Conservation (phyloP, 1,284 basidiomycete species). For the Austropuccinia psidii region DNA sequence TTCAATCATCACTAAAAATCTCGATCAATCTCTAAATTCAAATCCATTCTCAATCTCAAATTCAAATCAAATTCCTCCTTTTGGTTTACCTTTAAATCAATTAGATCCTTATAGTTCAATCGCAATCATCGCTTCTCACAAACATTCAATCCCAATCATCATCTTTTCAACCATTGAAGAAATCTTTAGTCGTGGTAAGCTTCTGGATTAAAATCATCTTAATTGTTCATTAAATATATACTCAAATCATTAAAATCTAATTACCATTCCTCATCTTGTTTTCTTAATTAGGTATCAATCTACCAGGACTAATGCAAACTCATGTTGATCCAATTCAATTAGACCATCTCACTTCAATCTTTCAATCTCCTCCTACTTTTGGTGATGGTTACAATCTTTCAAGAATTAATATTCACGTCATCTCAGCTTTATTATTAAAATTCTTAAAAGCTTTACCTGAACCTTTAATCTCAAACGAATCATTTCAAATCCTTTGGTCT, state of each 20-base stretch:
- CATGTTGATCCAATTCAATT: conserved; percentile 45
- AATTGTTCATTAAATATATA: background rate
- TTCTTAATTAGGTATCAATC: conserved; percentile 43
- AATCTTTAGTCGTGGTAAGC: conserved; percentile 47
- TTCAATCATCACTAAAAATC: no score
- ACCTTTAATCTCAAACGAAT: conserved; percentile 45
- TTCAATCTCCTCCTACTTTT: conserved; percentile 46
- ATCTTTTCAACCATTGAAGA: conserved; percentile 48
- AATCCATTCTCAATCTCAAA: no score
- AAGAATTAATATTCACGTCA: conserved; percentile 55
- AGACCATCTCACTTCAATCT: conserved; percentile 45
- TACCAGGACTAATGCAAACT: conserved; percentile 46
- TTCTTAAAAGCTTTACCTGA: conserved; percentile 57
- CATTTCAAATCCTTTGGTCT: conserved; percentile 45
- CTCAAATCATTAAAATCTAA: background rate
- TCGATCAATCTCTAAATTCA: no score
- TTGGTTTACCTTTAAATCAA: conserved; percentile 6
- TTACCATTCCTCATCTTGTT: background rate
- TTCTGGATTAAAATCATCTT: background rate
- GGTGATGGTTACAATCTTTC: conserved; percentile 50
- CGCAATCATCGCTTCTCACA: conserved; percentile 46
- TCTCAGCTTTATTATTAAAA: conserved; percentile 57
- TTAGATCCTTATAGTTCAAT: conserved; percentile 37
- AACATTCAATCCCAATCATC: conserved; percentile 47
- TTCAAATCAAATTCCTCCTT: no score